Evolutionary conservation across 108 stramenopile genomes (phyloP), one percentile per base, ranked within the genome.

Genomic region (Chaetoceros muelleri): DNA sequence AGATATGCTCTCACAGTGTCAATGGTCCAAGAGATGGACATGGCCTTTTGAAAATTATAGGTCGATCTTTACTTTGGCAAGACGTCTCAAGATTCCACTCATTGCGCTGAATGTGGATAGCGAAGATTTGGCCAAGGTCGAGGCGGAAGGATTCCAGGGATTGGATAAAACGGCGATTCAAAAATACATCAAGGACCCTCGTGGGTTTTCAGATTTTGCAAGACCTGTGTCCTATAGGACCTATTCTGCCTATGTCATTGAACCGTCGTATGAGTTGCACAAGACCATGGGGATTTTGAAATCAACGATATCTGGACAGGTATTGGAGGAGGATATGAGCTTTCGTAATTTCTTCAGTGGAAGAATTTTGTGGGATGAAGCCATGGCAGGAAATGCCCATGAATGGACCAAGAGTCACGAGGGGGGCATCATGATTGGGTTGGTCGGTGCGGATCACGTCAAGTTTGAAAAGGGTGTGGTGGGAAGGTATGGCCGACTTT

Each of bases 381-480:
- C 71, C 45, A 89, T 89, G 87, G 87, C 87, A 20, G 64, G 55
- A 7, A 56, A 48, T 34, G 79, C 84, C 0, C 61, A 67, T 23
- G 54, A 56, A 23, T 89, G 83, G 83, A 56, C 62, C 16, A 46
- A 47, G 8, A 50, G 57, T 1, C 71, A 89, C 62, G 66, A 72
- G 0, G 71, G 67, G 18, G 80, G 83, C 13, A 58, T 85, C n/a
- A 48, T 89, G 22, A 53, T 85, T 44, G 80, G 79, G 5, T 31
- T 84, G 48, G 79, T 85, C 8, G 83, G 82, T 24, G 81, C 83
- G 2, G 87, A 89, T 53, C 87, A 89, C 60, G 83, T 85, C 48
- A 84, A 85, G 30, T 89, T 81, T 55, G 46, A 55, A 17, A 69
- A 75, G 28, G 87, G 87, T 2, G 77, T 89, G 26, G 76, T 83